These are phyloP conservation scores for Carallia pectinifolia DNA, from an alignment of 345 rosid species.

Conservation along the genomic window DNA sequence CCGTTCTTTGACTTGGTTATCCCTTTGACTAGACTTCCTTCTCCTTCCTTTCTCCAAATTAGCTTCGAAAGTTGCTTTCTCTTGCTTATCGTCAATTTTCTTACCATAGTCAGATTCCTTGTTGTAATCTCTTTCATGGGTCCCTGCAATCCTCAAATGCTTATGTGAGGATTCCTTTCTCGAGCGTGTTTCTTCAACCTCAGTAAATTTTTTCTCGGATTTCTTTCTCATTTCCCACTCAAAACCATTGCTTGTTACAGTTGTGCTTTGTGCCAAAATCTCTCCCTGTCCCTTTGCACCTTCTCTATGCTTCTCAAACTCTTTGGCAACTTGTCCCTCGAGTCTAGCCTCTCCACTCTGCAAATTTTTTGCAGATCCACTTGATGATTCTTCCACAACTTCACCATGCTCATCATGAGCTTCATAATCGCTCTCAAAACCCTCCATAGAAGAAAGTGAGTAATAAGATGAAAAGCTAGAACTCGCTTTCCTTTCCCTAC, in stretches of 20 bases:
- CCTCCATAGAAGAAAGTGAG: slow-evolving; percentile 62
- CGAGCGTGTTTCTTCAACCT: slow-evolving; percentile 41
- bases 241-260: slow-evolving; percentile 24
- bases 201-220: slow-evolving; percentile 65
- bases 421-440: slow-evolving; percentile 58
- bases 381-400: slow-evolving; percentile 29
- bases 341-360: slow-evolving; percentile 20
- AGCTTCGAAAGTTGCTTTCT: slow-evolving; percentile 29
- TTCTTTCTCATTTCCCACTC: slow-evolving; percentile 65
- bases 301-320: slow-evolving; percentile 17
- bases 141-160: slow-evolving; percentile 30
- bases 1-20: slow-evolving; percentile 21
- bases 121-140: slow-evolving; percentile 28
- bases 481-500: slow-evolving; percentile 42
- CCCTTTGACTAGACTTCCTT: slow-evolving; percentile 34
- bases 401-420: slow-evolving; percentile 34
- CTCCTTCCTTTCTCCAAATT: slow-evolving; percentile 37
- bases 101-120: slow-evolving; percentile 31
- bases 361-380: slow-evolving; percentile 24
- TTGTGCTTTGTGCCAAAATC: slow-evolving; percentile 25
- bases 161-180: slow-evolving; percentile 40
- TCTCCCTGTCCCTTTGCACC: slow-evolving; percentile 13
- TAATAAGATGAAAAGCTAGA: slow-evolving; percentile 77
- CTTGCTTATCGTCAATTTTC: slow-evolving; percentile 36
- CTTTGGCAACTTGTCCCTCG: slow-evolving; percentile 25